Evolutionary conservation across 257 asterid genomes (phyloP).

Genomic region (Nyctanthes arbortristis): DNA sequence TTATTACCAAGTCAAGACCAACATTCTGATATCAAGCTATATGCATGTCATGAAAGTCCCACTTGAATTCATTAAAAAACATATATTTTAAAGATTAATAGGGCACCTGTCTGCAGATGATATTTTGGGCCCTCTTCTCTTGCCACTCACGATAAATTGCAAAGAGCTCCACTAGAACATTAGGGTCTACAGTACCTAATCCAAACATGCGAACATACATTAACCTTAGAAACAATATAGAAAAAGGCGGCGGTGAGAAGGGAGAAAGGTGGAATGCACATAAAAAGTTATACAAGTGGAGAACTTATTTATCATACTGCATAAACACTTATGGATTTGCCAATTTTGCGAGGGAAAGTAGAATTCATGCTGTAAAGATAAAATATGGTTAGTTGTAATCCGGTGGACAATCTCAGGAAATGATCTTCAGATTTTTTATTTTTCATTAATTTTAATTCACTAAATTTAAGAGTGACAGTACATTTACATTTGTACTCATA

Average conservation of each 20-base stretch:
- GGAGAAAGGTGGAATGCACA: too few relatives aligned
- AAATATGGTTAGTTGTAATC: not conserved
- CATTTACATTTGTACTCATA: not conserved
- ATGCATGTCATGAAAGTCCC: not conserved
- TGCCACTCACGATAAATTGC: slow-evolving; percentile 82
- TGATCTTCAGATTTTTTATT: too few relatives aligned
- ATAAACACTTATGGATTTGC: not conserved
- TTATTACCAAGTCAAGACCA: slow-evolving; percentile 1
- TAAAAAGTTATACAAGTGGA: not conserved
- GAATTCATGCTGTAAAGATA: not conserved
- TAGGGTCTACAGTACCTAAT: slow-evolving; percentile 77
- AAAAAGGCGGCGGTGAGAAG: not conserved
- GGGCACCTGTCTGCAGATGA: slow-evolving; percentile 73
- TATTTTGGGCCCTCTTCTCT: slow-evolving; percentile 63
- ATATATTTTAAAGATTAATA: too few relatives aligned
- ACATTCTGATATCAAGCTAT: not conserved
- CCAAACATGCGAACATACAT: slow-evolving; percentile 21
- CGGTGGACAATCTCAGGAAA: not conserved
- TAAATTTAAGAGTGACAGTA: too few relatives aligned
- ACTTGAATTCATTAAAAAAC: not conserved
- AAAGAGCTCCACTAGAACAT: slow-evolving; percentile 86
- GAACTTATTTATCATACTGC: not conserved
- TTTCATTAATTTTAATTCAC: too few relatives aligned
- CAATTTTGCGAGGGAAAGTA: too few relatives aligned
- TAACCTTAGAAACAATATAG: slow-evolving; percentile 12